phyloP scores from a whole-genome alignment of 768 basidiomycete species.

The Termitomyces sp. region DNA sequence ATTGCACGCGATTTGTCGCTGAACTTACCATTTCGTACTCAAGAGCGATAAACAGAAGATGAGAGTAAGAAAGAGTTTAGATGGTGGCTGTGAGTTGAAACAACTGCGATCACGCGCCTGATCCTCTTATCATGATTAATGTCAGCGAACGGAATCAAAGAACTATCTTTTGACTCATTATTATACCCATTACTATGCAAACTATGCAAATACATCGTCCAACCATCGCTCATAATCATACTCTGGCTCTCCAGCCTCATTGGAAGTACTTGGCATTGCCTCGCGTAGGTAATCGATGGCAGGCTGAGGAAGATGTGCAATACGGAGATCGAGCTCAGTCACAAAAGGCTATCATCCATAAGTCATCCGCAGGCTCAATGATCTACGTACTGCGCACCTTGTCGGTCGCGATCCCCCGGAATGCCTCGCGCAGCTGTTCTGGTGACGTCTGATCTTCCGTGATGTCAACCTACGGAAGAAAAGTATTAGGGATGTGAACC shows the following conservation, averaged over 20 bases:
- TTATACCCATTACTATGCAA: not conserved
- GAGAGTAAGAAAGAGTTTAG: slow-evolving; percentile 20
- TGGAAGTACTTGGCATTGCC: slow-evolving; percentile 64
- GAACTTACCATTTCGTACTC: slow-evolving; percentile 26
- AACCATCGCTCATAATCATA: slow-evolving; percentile 86
- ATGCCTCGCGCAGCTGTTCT: slow-evolving; percentile 89
- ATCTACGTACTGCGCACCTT: slow-evolving; percentile 52
- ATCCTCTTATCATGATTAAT: slow-evolving; percentile 15
- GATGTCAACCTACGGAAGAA: slow-evolving; percentile 72
- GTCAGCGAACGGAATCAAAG: not conserved
- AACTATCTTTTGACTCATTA: not conserved
- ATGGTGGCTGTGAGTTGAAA: slow-evolving; percentile 23
- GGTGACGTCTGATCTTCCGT: slow-evolving; percentile 93
- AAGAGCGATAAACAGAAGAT: slow-evolving; percentile 12
- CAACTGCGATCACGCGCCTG: slow-evolving; percentile 17
- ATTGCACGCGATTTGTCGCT: not conserved
- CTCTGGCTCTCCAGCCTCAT: slow-evolving; percentile 57
- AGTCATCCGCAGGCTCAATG: slow-evolving; percentile 5
- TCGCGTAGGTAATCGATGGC: slow-evolving; percentile 81
- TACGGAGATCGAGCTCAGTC: slow-evolving; percentile 86
- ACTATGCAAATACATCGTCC: slow-evolving; percentile 68
- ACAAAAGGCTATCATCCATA: slow-evolving; percentile 67
- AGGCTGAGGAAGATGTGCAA: slow-evolving; percentile 73
- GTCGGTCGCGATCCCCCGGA: slow-evolving; percentile 86
- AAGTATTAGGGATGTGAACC: not conserved